phyloP scores from a whole-genome alignment of 495 filamentous ascomycete genomes.

The Saxophila tyrrhenica region DNA sequence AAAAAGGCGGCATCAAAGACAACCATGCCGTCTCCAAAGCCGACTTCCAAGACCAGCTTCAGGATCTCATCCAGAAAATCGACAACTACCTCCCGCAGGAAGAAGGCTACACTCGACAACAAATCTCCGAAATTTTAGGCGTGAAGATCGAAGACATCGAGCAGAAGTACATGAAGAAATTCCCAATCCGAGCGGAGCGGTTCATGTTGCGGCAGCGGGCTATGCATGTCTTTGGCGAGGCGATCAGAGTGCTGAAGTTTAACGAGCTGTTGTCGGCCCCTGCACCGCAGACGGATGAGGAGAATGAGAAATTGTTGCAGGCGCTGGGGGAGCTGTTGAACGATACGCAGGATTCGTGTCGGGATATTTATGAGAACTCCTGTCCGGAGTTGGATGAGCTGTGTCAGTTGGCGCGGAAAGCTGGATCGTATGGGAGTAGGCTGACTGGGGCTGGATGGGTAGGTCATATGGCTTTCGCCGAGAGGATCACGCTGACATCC shows the following conservation, averaged over 20 bases:
- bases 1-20: conserved; percentile 40
- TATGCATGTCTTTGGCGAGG: conserved; percentile 81
- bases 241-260: conserved; percentile 75
- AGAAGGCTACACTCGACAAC: conserved; percentile 77
- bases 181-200: conserved; percentile 76
- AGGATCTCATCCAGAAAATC: conserved; percentile 52
- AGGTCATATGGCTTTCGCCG: not conserved
- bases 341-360: conserved; percentile 75
- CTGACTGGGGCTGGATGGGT: conserved; percentile 88
- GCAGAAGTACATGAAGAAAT: conserved; percentile 62
- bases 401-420: conserved; percentile 62
- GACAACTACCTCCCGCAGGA: conserved; percentile 55
- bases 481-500: not conserved
- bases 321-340: conserved; percentile 79
- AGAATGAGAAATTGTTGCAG: conserved; percentile 48
- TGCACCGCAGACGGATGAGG: conserved; percentile 34
- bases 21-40: conserved; percentile 28
- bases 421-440: conserved; percentile 73
- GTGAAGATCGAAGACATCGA: conserved; percentile 61
- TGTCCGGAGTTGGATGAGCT: conserved; percentile 82
- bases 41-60: conserved; percentile 52
- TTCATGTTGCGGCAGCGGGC: conserved; percentile 83
- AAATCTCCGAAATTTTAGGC: conserved; percentile 64
- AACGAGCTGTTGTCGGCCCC: conserved; percentile 48
- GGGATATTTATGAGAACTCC: conserved; percentile 76